Conservation (phyloP, 495 filamentous ascomycete species). For the Letharia columbiana region DNA sequence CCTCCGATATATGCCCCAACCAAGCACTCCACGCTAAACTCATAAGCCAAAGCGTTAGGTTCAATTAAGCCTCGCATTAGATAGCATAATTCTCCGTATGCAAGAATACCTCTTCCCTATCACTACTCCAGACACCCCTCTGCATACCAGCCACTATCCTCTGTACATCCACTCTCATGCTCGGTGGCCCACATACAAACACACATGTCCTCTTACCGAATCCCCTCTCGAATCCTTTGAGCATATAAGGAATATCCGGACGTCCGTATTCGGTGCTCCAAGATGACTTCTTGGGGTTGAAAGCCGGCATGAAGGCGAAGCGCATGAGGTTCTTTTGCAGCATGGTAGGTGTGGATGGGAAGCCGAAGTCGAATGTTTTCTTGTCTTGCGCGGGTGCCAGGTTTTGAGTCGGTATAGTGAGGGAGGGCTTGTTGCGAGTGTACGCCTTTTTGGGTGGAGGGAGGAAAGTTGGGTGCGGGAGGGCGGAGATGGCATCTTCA, state of each 20-base stretch:
- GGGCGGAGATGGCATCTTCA: conserved; percentile 71
- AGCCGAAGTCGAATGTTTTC: conserved; percentile 60
- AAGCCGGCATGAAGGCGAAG: conserved; percentile 64
- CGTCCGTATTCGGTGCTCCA: conserved; percentile 93
- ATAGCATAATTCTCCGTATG: conserved; percentile 93
- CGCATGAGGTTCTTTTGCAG: conserved; percentile 78
- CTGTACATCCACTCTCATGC: conserved; percentile 80
- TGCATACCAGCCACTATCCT: conserved; percentile 77
- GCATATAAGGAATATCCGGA: conserved; percentile 75
- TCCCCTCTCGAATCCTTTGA: conserved; percentile 67
- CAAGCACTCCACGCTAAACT: conserved; percentile 9
- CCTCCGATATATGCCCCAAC: not conserved
- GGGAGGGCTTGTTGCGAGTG: conserved; percentile 24
- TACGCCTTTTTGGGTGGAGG: conserved; percentile 29
- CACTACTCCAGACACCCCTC: conserved; percentile 74
- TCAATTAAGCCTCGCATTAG: conserved; percentile 30
- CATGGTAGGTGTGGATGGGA: conserved; percentile 65
- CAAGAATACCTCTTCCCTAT: conserved; percentile 88
- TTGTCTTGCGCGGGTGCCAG: conserved; percentile 26
- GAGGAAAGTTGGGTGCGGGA: conserved; percentile 50
- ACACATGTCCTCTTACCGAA: conserved; percentile 82
- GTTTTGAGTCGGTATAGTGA: conserved; percentile 20
- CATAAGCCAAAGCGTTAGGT: not conserved
- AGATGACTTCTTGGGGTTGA: conserved; percentile 55
- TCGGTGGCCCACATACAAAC: conserved; percentile 84